Evolutionary conservation across 192 early-diverging fungal genomes (phyloP).

Genomic region (Linnemannia elongata): DNA sequence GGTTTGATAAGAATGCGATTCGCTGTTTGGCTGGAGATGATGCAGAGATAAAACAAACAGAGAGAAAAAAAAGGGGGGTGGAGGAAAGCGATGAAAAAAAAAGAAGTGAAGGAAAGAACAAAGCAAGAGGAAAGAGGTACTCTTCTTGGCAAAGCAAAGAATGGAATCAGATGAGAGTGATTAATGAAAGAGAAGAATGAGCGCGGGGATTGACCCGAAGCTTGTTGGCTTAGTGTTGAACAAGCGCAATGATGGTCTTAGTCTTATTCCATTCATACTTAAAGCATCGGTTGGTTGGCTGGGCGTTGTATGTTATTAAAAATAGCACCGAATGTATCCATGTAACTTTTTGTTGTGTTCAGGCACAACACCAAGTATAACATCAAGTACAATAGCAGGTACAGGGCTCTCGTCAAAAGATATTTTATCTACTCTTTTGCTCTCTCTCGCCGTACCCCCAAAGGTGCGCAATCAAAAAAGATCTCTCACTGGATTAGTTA

Average conservation of each 20-base stretch:
- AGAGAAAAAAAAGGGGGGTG: neutral
- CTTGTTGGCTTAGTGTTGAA: neutral
- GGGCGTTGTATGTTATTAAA: neutral
- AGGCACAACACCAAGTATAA: neutral
- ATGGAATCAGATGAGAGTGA: neutral
- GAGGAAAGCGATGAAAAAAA: neutral
- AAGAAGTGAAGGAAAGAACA: neutral
- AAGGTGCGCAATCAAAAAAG: neutral
- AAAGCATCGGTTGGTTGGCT: neutral
- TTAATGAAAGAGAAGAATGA: neutral
- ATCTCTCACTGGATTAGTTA: no score
- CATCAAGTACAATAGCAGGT: neutral
- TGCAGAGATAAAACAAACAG: conserved; percentile 5
- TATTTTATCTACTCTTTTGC: neutral
- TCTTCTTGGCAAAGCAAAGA: neutral
- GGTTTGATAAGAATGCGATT: conserved; percentile 5
- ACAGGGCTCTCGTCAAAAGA: neutral
- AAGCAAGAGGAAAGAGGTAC: neutral
- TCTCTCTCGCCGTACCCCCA: neutral
- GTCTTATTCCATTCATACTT: neutral
- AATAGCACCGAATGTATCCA: conserved; percentile 2
- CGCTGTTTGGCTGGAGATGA: conserved; percentile 9
- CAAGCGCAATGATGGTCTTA: neutral
- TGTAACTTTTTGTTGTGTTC: neutral
- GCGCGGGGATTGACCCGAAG: neutral